Base-by-base conservation (phyloP, 192 early-diverging fungal genomes). In the Backusella australiensis region DNA sequence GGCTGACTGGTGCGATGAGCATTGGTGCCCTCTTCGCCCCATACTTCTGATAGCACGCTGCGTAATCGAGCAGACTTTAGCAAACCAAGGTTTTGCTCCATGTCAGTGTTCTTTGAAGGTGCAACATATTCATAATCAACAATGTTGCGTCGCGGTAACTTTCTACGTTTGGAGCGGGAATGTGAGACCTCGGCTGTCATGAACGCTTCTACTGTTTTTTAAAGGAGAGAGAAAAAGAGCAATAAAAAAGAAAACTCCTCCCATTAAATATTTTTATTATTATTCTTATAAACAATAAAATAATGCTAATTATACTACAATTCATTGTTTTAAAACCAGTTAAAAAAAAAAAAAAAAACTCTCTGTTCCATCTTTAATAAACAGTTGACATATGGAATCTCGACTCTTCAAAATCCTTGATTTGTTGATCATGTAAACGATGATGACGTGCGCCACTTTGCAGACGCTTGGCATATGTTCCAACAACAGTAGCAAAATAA, bases 351-450 rank as follows among this genome's bases (percentile, higher is more conserved):
- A 23, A 23, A 29, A 34, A 23, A 15, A 9, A 8, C 11, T 34
- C 23, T 34, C 32, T 26, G 4, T 34, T 67, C 29, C 34, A 34
- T 67, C 21, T 67, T 44, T 82, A 82, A 69, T 82, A 82, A 11
- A 82, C 74, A 49, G 81, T 79, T 1, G 77, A 76, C 81, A 82
- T 82, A 49, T 78, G 77, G 67, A 77, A 74, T 73, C 78, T 41
- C 26, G 81, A 78, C 34, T 82, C 81, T 71, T 82, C 81, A 70
- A 78, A 82, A 36, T 82, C 81, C 59, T 82, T 82, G 53, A 82
- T 82, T 72, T 82, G 81, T n/a, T 82, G 81, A 72, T 82, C 81
- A 42, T 79, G 81, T 6, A 82, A 53, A 46, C 78, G 44, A 76
- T 82, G 81, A 63, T 82, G 81, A 65, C 81, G 81, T 21, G 81